Percentiles rank a stretch among this genome's conserved stretches.
phyloP scores from a whole-genome alignment of 1,284 basidiomycete genomes.

The Rhizoctonia solani region DNA sequence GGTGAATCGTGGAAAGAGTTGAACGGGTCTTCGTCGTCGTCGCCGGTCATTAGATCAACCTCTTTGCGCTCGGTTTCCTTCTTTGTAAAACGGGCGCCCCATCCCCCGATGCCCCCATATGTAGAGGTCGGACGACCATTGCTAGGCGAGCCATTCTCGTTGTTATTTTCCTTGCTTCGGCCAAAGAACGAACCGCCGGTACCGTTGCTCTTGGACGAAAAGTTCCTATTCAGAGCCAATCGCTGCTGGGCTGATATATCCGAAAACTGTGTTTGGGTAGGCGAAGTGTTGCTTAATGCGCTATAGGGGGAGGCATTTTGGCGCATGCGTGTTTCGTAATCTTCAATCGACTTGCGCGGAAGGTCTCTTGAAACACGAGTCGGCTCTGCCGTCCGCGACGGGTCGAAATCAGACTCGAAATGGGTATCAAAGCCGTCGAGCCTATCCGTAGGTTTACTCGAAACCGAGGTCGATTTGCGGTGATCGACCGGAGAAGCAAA shows the following conservation, averaged over 20 bases:
- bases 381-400: slow-evolving; percentile 2
- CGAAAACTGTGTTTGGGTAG: slow-evolving; percentile 32
- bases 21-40: slow-evolving; percentile 28
- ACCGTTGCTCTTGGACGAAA: slow-evolving; percentile 16
- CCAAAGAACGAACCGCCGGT: slow-evolving; percentile 19
- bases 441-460: slow-evolving; percentile 36
- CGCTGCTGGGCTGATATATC: slow-evolving; percentile 30
- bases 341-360: slow-evolving; percentile 20
- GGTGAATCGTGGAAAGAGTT: background rate
- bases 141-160: background rate
- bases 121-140: slow-evolving; percentile 24
- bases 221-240: slow-evolving; percentile 12
- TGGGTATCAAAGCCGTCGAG: slow-evolving; percentile 39
- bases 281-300: slow-evolving; percentile 7
- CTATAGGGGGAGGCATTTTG: slow-evolving; percentile 32
- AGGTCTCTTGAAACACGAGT: background rate
- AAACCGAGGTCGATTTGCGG: slow-evolving; percentile 43
- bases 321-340: slow-evolving; percentile 32
- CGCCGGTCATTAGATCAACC: slow-evolving; percentile 30
- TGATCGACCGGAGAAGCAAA: slow-evolving; percentile 65
- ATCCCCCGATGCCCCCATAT: slow-evolving; percentile 13
- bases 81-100: slow-evolving; percentile 8
- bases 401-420: slow-evolving; percentile 50
- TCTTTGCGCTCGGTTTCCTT: slow-evolving; percentile 13
- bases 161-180: slow-evolving; percentile 15